A percentile compares a stretch with the other conserved stretches of the same genome.
Evolutionary conservation across 345 rosid genomes (phyloP).

Genomic region (Murraya koenigii): DNA sequence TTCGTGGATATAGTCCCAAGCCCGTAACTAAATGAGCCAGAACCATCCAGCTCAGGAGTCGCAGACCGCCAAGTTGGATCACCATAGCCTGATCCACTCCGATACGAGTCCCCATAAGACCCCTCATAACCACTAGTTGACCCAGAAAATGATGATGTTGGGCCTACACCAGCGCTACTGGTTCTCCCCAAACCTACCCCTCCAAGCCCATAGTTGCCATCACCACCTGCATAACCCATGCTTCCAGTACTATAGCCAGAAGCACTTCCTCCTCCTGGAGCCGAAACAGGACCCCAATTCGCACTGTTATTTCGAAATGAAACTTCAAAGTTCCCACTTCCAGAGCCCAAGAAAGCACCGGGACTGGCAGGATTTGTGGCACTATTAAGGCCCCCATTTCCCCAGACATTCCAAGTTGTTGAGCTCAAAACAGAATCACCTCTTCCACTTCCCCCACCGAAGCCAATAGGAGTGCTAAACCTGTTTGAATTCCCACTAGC

Average conservation of each 20-base stretch:
- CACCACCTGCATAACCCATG: slow-evolving; percentile 39
- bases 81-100: slow-evolving; percentile 60
- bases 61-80: slow-evolving; percentile 77
- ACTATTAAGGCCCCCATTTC: slow-evolving; percentile 54
- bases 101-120: slow-evolving; percentile 61
- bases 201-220: slow-evolving; percentile 39
- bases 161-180: slow-evolving; percentile 43
- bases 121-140: slow-evolving; percentile 55
- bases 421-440: slow-evolving; percentile 58
- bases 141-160: slow-evolving; percentile 56
- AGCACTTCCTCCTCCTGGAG: slow-evolving; percentile 40
- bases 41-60: slow-evolving; percentile 57
- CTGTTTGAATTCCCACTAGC: slow-evolving; percentile 60
- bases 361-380: slow-evolving; percentile 42
- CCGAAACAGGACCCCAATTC: slow-evolving; percentile 63
- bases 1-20: slow-evolving; percentile 65
- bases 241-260: slow-evolving; percentile 34
- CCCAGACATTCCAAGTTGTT: slow-evolving; percentile 70
- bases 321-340: slow-evolving; percentile 55
- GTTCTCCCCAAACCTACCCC: slow-evolving; percentile 62
- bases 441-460: slow-evolving; percentile 46
- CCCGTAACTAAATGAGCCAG: slow-evolving; percentile 65
- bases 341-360: slow-evolving; percentile 45
- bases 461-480: slow-evolving; percentile 68
- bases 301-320: slow-evolving; percentile 65